Base-by-base conservation (phyloP, 805 yeast species). In the Saturnispora ahearnii region DNA sequence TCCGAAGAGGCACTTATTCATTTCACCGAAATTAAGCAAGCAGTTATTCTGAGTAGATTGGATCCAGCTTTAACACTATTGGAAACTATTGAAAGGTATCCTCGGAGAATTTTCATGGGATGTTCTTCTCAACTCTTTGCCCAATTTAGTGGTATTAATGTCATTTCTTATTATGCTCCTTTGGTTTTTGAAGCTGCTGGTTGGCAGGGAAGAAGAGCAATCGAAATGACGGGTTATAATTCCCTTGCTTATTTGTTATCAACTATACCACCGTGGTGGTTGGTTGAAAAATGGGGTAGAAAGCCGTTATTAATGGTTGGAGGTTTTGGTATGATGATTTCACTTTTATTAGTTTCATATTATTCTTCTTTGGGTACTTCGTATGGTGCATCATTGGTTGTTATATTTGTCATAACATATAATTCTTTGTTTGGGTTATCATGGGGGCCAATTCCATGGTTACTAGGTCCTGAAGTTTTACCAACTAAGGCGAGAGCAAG, bases 361-460 rank as follows among this genome's bases (percentile, higher is more conserved):
- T 80, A 78, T 30, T 70, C 81, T 62, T 53, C 57, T 1, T 42
- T 42, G 46, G 50, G 46, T 12, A 41, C 41, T 6, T 18, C 28
- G 10, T 30, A 29, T 31, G 47, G 50, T 13, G 46, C 51, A 9
- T 41, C 48, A 8, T 18, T 51, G 10, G 96, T 88, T 32, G 96
- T 88, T 2, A 60, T 77, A 2, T 79, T 84, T 59, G 96, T 89
- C 15, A 76, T 89, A 48, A 67, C 87, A 13, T 87, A 82, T 70
- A 89, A 87, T 60, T 86, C 95, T 1, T 80, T 81, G 3, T 89
- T 89, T 67, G 96, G 96, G 15, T 81, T 79, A 60, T 82, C 91
- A 49, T 90, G 96, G 95, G 97, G 96, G 9, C 96, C 96, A 3
- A 81, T 89, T 49, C 95, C 95, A 11, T 88, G 96, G 96, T 67